These are phyloP conservation scores for Sarocladium brachiariae DNA, from an alignment of 2,329 filamentous ascomycete genomes.

Conservation along the genomic window DNA sequence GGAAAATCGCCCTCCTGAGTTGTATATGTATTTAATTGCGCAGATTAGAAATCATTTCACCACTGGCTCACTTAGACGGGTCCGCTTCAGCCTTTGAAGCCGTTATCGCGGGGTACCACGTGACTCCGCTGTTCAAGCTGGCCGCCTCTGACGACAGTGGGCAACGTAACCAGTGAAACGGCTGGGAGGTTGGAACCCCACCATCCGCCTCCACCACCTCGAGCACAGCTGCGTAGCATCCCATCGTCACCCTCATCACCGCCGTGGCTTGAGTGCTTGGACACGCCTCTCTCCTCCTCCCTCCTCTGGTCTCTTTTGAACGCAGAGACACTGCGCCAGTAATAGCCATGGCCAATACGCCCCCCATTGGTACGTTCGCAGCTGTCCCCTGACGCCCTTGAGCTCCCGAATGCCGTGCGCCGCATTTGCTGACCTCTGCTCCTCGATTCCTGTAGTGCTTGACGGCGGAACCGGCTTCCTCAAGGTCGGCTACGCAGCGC, in stretches of 20 bases:
- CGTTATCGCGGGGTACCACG: constrained; percentile 29
- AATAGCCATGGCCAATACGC: constrained; percentile 41
- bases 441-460: constrained; percentile 59
- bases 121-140: constrained; percentile 21
- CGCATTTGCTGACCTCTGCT: constrained; percentile 16
- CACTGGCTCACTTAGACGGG: no score
- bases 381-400: constrained; percentile 7
- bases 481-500: constrained; percentile 97
- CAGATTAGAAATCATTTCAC: no score
- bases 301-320: background rate
- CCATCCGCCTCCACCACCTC: constrained; percentile 20
- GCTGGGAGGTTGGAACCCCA: constrained; percentile 25
- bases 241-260: constrained; percentile 10
- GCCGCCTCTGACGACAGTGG: constrained; percentile 29
- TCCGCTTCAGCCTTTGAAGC: background rate
- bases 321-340: constrained; percentile 9
- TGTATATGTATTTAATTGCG: no score
- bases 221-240: constrained; percentile 8
- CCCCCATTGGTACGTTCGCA: constrained; percentile 45
- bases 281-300: background rate
- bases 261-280: background rate
- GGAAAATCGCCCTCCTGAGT: no score
- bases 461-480: constrained; percentile 99
- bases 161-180: constrained; percentile 18
- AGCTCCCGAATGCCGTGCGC: constrained; percentile 13